Evolutionary conservation across 2,329 filamentous ascomycete species (phyloP), one percentile per base, ranked within the genome.

Genomic region (Ophiocordyceps polyrhachis-furcata): DNA sequence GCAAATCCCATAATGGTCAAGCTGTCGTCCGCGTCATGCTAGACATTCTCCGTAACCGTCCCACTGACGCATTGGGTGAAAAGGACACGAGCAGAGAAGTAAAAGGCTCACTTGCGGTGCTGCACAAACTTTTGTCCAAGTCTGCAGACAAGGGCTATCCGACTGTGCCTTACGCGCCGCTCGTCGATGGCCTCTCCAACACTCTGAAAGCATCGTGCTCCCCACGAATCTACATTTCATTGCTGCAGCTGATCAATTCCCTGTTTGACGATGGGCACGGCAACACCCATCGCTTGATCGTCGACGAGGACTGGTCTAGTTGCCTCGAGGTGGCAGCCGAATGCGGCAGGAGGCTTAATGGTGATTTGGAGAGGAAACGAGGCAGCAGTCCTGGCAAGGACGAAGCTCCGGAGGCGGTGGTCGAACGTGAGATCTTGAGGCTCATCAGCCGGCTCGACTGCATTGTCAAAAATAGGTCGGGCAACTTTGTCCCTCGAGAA

Each of bases 1-100:
- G 79, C 63, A 77, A 70, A 53, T 86, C 82, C 1, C 81, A 86
- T 55, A 76, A 84, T 50, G 81, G 81, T 19, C 79, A 83, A 49
- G 74, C 73, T 32, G 79, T 79, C 1, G 70, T 86, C 41, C 70
- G 75, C 45, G 71, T 80, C 21, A 61, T 85, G 20, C 65, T 85
- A 29, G 73, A 79, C 45, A 72, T 79, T 13, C 61, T 82, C 21
- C 68, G 69, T 40, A 67, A 68, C 44, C 65, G 71, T 35, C 60
- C 66, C 2, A 49, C 55, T 1, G 64, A 68, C 38, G 64, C 62
- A n/a, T 57, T 62, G 45, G 65, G 65, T 48, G 68, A 67, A 46
- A 74, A 70, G 46, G 68, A 74, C 43, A 60, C 65, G 17, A 66
- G 67, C 41, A 66, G 76, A 43, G 71, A 78, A 46, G 68, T 81